A percentile compares a stretch with the other conserved stretches of the same genome.
Evolutionary conservation across 495 filamentous ascomycete species (phyloP).

Genomic region (Xylaria grammica): DNA sequence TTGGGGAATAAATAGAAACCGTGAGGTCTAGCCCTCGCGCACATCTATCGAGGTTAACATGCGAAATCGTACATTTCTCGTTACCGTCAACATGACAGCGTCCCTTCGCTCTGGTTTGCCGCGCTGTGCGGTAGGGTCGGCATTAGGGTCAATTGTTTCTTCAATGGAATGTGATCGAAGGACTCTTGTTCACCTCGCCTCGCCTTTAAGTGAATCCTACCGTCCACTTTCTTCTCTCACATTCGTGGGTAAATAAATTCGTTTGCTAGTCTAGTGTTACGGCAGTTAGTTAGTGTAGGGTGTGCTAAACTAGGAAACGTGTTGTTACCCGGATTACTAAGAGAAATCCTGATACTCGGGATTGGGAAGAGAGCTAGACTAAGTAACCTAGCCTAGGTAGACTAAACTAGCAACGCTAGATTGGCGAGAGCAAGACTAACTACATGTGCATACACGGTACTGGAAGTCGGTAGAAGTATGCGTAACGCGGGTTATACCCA

Average conservation of each 20-base stretch:
- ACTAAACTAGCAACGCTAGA: neutral
- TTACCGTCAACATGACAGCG: neutral
- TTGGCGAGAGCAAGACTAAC: neutral
- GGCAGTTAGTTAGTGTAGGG: too few relatives aligned
- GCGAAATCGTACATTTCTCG: slow-evolving; percentile 1
- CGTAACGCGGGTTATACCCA: neutral
- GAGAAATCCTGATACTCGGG: neutral
- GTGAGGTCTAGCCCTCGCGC: neutral
- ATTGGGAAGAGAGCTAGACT: too few relatives aligned
- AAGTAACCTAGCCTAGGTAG: neutral
- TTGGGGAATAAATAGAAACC: neutral
- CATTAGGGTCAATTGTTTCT: neutral
- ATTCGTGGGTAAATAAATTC: neutral
- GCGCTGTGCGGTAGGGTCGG: neutral
- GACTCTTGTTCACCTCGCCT: too few relatives aligned
- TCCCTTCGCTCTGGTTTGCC: neutral
- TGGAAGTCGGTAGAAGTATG: neutral
- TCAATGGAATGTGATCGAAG: neutral
- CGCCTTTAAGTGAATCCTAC: too few relatives aligned
- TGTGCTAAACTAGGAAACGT: neutral
- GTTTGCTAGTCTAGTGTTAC: too few relatives aligned
- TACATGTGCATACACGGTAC: neutral
- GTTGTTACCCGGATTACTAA: neutral
- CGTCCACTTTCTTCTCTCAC: neutral
- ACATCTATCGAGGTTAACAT: slow-evolving; percentile 7